These are phyloP conservation scores for Acrodontium crateriforme DNA, from an alignment of 2,329 filamentous ascomycete species.

Conservation along the genomic window DNA sequence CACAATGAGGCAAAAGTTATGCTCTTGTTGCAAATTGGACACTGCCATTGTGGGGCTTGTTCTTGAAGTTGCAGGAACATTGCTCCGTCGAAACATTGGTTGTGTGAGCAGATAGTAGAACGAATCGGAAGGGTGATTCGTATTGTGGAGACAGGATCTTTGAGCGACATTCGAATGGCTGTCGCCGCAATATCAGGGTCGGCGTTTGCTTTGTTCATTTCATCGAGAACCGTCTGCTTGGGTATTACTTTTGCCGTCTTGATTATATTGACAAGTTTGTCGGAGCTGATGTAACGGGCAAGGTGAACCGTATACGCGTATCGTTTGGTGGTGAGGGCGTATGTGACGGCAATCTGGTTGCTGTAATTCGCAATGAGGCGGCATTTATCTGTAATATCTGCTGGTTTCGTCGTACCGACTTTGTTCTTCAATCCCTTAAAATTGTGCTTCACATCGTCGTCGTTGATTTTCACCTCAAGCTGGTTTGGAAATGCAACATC, in stretches of 20 bases:
- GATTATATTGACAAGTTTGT: slow-evolving; percentile 56
- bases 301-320: slow-evolving; percentile 53
- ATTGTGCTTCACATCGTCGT: slow-evolving; percentile 81
- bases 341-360: slow-evolving; percentile 75
- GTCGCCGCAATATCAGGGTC: slow-evolving; percentile 84
- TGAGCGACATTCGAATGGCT: slow-evolving; percentile 76
- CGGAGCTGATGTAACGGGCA: slow-evolving; percentile 58
- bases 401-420: slow-evolving; percentile 83
- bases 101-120: slow-evolving; percentile 67
- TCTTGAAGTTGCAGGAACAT: slow-evolving; percentile 91
- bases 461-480: slow-evolving; percentile 82
- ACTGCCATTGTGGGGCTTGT: slow-evolving; percentile 93
- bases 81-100: slow-evolving; percentile 86
- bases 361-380: slow-evolving; percentile 54
- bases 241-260: slow-evolving; percentile 57
- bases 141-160: slow-evolving; percentile 81
- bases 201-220: slow-evolving; percentile 57
- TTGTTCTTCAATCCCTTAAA: slow-evolving; percentile 91
- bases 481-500: slow-evolving; percentile 86
- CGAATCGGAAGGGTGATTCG: slow-evolving; percentile 70
- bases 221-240: slow-evolving; percentile 66
- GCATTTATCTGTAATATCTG: slow-evolving; percentile 71
- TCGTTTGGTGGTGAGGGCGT: slow-evolving; percentile 74
- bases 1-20: slow-evolving; percentile 71
- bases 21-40: slow-evolving; percentile 78